Base-by-base conservation (phyloP, 768 basidiomycete genomes). In the Cystoderma amianthinum region DNA sequence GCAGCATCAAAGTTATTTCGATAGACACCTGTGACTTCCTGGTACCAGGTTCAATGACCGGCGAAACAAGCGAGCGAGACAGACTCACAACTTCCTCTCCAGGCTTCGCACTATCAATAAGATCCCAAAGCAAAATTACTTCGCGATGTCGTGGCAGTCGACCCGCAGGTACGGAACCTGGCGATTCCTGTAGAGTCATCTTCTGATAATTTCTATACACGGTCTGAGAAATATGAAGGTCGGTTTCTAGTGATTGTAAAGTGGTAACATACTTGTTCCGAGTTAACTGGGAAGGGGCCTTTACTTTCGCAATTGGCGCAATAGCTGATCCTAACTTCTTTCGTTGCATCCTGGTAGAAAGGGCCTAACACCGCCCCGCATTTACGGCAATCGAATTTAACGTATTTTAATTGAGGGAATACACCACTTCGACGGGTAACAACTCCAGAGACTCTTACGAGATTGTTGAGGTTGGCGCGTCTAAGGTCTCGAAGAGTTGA, bases 1-100 rank as follows among this genome's bases (percentile, higher is more conserved):
- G 94, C 90, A 16, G 95, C 93, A 56, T 98, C 96, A 46, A 98
- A 99, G 61, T 98, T 98, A 68, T 99, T 99, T 50, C 94, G 82
- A 60, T 99, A 99, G 49, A 98, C 80, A 37, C 95, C 96, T 11
- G 96, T 98, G 15, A 98, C 82, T 75, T 99, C 96, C 93, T 95
- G 49, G 41, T 36, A 38, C 28, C 18, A 41, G 37, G 54, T 38
- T n/a, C n/a, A n/a, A 57, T 46, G 44, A 32, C 32, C 39, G 18
- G 11, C 4, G 19, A 30, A 5, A 35, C 16, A 19, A 28, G 2
- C 36, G 36, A n/a, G 15, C 5, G 32, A 39, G 15, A 32, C 23
- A 9, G 12, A 62, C 87, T 47, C 49, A 93, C 93, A 48, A 98
- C 82, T 74, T 99, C 96, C 59, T 99, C 96, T 38, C 96, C 96